Conservation (phyloP, 768 basidiomycete genomes). For the Stropharia rugosoannulata region DNA sequence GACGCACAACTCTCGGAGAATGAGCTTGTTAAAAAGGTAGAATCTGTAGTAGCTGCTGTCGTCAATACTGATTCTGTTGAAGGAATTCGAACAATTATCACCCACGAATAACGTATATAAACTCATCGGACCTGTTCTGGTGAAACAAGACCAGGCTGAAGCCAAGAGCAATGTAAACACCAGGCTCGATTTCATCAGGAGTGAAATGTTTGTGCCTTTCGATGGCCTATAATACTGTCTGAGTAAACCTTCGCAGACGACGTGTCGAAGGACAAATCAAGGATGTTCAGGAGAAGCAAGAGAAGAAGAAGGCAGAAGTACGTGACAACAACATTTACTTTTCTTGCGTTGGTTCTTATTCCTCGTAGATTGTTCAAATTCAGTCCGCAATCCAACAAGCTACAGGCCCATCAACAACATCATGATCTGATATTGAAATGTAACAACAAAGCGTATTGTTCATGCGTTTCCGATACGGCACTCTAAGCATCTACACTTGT, state of each 20-base stretch:
- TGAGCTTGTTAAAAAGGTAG: conserved; percentile 86
- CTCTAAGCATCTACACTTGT: neutral
- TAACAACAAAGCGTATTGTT: neutral
- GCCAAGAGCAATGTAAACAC: conserved; percentile 89
- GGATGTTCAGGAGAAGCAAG: conserved; percentile 72
- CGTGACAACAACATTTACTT: conserved; percentile 13
- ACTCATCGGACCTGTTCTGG: conserved; percentile 85
- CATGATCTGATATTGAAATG: neutral
- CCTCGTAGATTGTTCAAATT: conserved; percentile 59
- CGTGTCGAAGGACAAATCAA: conserved; percentile 82
- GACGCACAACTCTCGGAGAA: conserved; percentile 92
- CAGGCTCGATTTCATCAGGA: conserved; percentile 82
- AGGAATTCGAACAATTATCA: conserved; percentile 84
- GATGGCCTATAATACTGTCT: neutral
- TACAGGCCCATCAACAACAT: conserved; percentile 7
- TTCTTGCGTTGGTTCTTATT: conserved; percentile 1
- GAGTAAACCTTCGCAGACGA: conserved; percentile 25
- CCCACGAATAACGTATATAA: conserved; percentile 85
- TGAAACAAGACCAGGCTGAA: conserved; percentile 85
- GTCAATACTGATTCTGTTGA: neutral
- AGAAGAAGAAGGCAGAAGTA: conserved; percentile 85
- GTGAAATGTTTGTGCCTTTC: conserved; percentile 71
- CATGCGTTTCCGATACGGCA: neutral
- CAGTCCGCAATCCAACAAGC: conserved; percentile 53
- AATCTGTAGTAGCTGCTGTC: neutral